phyloP scores from a whole-genome alignment of 1,139 yeast genomes.

The Eremothecium coryli region DNA sequence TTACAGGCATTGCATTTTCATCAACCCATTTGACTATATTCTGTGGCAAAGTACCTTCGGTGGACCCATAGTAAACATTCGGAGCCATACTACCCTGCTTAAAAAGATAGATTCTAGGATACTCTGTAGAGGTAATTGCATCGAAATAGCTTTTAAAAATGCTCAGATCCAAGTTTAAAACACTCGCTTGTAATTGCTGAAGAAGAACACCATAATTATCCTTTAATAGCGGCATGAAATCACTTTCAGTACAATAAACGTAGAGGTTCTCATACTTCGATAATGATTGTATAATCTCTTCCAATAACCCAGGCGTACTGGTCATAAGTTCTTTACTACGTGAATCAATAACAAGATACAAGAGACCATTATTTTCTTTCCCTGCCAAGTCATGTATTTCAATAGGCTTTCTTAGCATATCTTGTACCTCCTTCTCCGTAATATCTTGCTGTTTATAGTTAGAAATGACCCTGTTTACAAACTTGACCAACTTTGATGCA shows the following conservation, averaged over 20 bases:
- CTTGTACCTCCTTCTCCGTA: constrained; percentile 10
- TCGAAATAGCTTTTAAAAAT: constrained; percentile 40
- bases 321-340: constrained; percentile 35
- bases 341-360: constrained; percentile 47
- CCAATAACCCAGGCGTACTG: constrained; percentile 41
- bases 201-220: constrained; percentile 41
- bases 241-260: constrained; percentile 45
- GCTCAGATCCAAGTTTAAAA: constrained; percentile 32
- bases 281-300: not conserved
- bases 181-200: too few relatives aligned
- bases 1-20: constrained; percentile 41
- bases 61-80: constrained; percentile 40
- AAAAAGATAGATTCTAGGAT: constrained; percentile 52
- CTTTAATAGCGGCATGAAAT: constrained; percentile 35
- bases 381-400: constrained; percentile 41
- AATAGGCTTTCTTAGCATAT: constrained; percentile 12
- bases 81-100: constrained; percentile 49
- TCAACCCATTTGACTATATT: constrained; percentile 43
- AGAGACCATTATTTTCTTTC: constrained; percentile 51
- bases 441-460: constrained; percentile 34
- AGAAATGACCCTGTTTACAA: constrained; percentile 33
- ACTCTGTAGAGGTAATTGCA: constrained; percentile 46
- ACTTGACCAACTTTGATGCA: constrained; percentile 24
- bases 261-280: constrained; percentile 15
- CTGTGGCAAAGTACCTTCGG: constrained; percentile 44